Percentiles rank a stretch among this genome's conserved stretches.
phyloP scores from a whole-genome alignment of 2,329 filamentous ascomycete species.

The Annulohypoxylon truncatum region DNA sequence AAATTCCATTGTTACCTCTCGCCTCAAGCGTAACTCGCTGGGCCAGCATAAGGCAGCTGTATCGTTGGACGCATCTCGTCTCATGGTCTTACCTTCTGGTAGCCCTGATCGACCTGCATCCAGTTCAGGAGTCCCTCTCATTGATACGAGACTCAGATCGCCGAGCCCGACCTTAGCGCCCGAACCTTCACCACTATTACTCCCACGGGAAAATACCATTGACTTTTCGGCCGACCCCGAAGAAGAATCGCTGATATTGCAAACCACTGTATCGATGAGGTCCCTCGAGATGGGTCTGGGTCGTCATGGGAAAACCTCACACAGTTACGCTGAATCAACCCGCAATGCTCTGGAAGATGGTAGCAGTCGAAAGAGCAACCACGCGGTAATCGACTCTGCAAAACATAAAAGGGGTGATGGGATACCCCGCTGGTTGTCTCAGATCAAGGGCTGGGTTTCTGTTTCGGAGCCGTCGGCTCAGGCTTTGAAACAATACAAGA shows the following conservation, averaged over 20 bases:
- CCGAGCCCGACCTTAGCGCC: slow-evolving; percentile 8
- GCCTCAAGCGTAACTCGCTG: slow-evolving; percentile 46
- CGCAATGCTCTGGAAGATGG: slow-evolving; percentile 3
- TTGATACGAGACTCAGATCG: slow-evolving; percentile 38
- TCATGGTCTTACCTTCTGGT: slow-evolving; percentile 23
- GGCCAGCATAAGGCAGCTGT: slow-evolving; percentile 45
- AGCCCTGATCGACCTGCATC: slow-evolving; percentile 44
- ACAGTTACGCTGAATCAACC: background rate
- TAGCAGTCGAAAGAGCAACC: slow-evolving; percentile 12
- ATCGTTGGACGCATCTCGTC: slow-evolving; percentile 44
- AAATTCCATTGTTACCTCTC: slow-evolving; percentile 36
- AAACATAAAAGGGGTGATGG: slow-evolving; percentile 48
- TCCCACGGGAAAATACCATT: slow-evolving; percentile 3
- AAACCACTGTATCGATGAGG: slow-evolving; percentile 16
- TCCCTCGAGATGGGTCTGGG: slow-evolving; percentile 24
- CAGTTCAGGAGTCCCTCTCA: slow-evolving; percentile 44
- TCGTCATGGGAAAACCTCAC: slow-evolving; percentile 15
- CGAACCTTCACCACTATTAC: slow-evolving; percentile 7
- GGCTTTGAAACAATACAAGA: slow-evolving; percentile 60
- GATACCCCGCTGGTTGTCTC: slow-evolving; percentile 54
- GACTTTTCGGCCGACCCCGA: slow-evolving; percentile 13
- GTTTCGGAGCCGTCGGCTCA: slow-evolving; percentile 63
- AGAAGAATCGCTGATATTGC: slow-evolving; percentile 9
- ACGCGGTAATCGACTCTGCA: slow-evolving; percentile 25
- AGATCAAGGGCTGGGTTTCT: slow-evolving; percentile 62